Conservation (phyloP, 345 rosid genomes). For the Eucalyptus albens region DNA sequence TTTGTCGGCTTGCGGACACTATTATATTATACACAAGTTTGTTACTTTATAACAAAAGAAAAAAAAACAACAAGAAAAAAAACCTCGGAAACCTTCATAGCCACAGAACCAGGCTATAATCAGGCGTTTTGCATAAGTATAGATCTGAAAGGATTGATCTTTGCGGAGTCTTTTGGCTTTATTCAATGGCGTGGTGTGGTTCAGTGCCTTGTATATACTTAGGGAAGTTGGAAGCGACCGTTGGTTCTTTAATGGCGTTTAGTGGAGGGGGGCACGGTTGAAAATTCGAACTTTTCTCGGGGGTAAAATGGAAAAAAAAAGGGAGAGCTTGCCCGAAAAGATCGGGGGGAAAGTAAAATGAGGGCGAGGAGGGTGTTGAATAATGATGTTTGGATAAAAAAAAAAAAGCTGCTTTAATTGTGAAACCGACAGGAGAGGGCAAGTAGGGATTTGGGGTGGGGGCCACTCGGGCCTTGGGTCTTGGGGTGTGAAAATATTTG, state of each 20-base stretch:
- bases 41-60: background rate
- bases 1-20: background rate
- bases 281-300: background rate
- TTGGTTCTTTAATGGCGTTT: background rate
- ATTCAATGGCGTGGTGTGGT: background rate
- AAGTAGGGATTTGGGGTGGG: background rate
- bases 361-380: background rate
- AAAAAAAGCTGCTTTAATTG: background rate
- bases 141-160: background rate
- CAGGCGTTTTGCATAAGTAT: background rate
- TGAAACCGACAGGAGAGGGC: background rate
- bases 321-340: background rate
- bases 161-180: background rate
- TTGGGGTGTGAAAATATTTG: background rate
- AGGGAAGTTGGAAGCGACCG: background rate
- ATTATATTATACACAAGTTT: background rate
- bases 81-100: background rate
- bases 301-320: background rate
- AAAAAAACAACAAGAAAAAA: no score
- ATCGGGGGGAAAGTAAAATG: background rate
- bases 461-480: background rate
- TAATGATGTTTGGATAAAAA: background rate
- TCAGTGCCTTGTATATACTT: background rate
- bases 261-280: background rate
- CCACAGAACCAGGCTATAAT: background rate